These are phyloP conservation scores for Claviceps sp. DNA, from an alignment of 2,329 filamentous ascomycete genomes.

Conservation along the genomic window DNA sequence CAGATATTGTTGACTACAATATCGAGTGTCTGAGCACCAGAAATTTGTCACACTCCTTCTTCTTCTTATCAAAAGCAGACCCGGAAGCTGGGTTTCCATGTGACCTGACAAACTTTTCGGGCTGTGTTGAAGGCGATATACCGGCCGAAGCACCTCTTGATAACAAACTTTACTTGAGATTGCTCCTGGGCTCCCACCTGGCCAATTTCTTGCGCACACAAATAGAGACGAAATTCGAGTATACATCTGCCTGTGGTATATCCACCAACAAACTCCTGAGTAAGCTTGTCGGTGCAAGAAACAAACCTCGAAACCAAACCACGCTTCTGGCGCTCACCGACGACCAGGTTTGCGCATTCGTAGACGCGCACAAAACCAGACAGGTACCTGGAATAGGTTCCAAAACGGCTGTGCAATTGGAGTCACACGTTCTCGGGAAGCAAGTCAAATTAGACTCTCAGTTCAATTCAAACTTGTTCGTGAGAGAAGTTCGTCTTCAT, in stretches of 20 bases:
- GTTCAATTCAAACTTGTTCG: constrained; percentile 39
- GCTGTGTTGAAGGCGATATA: constrained; percentile 33
- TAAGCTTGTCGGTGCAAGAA: constrained; percentile 69
- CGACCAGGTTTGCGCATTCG: constrained; percentile 47
- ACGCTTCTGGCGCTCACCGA: constrained; percentile 57
- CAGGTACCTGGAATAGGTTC: constrained; percentile 77
- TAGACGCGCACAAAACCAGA: constrained; percentile 63
- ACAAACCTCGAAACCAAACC: constrained; percentile 84
- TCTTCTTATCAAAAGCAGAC: constrained; percentile 58
- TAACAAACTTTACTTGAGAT: constrained; percentile 37
- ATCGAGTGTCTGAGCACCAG: constrained; percentile 53
- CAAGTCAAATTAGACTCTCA: constrained; percentile 21
- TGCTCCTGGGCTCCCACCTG: constrained; percentile 70
- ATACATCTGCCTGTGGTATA: constrained; percentile 78
- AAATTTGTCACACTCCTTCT: constrained; percentile 58
- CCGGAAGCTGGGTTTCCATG: constrained; percentile 71
- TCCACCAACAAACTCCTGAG: constrained; percentile 76
- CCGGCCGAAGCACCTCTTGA: constrained; percentile 14
- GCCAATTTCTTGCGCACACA: constrained; percentile 58
- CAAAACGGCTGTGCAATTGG: constrained; percentile 39
- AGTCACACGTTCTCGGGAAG: constrained; percentile 37
- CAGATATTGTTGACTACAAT: constrained; percentile 78
- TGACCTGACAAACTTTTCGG: constrained; percentile 55
- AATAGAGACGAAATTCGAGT: constrained; percentile 65
- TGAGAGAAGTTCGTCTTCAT: constrained; percentile 49